These are phyloP conservation scores for Scheffersomyces lignicola DNA, from an alignment of 1,139 yeast genomes.

Conservation along the genomic window DNA sequence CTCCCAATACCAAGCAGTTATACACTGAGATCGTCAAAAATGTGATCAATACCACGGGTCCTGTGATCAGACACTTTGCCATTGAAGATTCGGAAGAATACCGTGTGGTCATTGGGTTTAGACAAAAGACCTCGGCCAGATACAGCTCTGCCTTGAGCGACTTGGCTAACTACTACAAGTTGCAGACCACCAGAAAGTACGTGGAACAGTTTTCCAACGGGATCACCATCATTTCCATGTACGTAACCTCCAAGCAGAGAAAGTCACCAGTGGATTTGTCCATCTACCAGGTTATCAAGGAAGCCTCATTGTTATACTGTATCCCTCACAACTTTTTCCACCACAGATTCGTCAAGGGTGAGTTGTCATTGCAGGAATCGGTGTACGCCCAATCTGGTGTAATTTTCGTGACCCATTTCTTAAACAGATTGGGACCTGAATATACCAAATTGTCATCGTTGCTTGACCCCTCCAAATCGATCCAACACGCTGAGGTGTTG, in stretches of 20 bases:
- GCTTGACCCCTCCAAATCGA: conserved; percentile 59
- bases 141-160: conserved; percentile 88
- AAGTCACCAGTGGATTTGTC: conserved; percentile 63
- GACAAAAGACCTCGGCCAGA: conserved; percentile 80
- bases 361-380: conserved; percentile 88
- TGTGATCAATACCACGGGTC: conserved; percentile 81
- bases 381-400: conserved; percentile 94
- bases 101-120: conserved; percentile 86
- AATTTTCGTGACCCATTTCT: conserved; percentile 89
- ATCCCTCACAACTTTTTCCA: conserved; percentile 87
- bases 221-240: conserved; percentile 81
- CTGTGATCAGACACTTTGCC: conserved; percentile 86
- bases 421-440: conserved; percentile 92
- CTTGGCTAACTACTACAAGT: conserved; percentile 85
- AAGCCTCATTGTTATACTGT: conserved; percentile 88
- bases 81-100: conserved; percentile 77
- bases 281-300: conserved; percentile 88
- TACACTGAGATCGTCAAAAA: conserved; percentile 72
- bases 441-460: conserved; percentile 68
- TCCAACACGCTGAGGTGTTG: conserved; percentile 73
- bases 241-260: conserved; percentile 59
- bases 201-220: conserved; percentile 95
- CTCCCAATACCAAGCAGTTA: conserved; percentile 73
- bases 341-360: conserved; percentile 69
- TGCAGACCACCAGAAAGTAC: conserved; percentile 83